Conservation (phyloP, 495 filamentous ascomycete genomes). For the Cercophora newfieldiana region DNA sequence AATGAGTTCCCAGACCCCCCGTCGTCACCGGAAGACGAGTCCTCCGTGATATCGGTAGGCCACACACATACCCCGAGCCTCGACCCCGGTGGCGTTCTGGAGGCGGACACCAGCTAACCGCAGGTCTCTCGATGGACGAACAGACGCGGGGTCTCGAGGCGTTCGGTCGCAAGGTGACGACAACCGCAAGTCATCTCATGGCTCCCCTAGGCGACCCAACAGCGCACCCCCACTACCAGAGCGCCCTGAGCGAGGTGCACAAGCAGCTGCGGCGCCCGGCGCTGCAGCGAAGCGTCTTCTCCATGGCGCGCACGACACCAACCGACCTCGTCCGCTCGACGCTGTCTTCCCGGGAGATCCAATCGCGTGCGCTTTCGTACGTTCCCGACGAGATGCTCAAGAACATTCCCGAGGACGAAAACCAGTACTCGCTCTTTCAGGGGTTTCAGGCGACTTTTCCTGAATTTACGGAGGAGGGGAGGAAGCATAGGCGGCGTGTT, state of each 20-base stretch:
- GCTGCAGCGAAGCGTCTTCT: conserved; percentile 85
- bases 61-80: background rate
- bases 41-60: conserved; percentile 55
- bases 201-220: conserved; percentile 63
- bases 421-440: conserved; percentile 89
- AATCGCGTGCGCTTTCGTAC: conserved; percentile 86
- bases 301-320: conserved; percentile 81
- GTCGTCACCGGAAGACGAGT: conserved; percentile 46
- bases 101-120: conserved; percentile 12
- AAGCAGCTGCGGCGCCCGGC: conserved; percentile 79
- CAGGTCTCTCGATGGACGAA: conserved; percentile 14
- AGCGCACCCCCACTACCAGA: conserved; percentile 69
- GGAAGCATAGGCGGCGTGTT: conserved; percentile 66
- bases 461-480: conserved; percentile 65
- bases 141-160: conserved; percentile 88
- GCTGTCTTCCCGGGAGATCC: conserved; percentile 88
- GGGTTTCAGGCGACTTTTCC: conserved; percentile 91
- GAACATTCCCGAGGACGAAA: conserved; percentile 82
- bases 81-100: background rate
- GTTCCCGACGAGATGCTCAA: conserved; percentile 86
- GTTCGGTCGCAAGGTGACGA: conserved; percentile 91
- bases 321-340: conserved; percentile 91
- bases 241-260: conserved; percentile 85
- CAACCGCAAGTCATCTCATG: conserved; percentile 87
- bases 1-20: conserved; percentile 53